Evolutionary conservation across 2,329 filamentous ascomycete genomes (phyloP).

Genomic region (Ophiostoma pallidulum): DNA sequence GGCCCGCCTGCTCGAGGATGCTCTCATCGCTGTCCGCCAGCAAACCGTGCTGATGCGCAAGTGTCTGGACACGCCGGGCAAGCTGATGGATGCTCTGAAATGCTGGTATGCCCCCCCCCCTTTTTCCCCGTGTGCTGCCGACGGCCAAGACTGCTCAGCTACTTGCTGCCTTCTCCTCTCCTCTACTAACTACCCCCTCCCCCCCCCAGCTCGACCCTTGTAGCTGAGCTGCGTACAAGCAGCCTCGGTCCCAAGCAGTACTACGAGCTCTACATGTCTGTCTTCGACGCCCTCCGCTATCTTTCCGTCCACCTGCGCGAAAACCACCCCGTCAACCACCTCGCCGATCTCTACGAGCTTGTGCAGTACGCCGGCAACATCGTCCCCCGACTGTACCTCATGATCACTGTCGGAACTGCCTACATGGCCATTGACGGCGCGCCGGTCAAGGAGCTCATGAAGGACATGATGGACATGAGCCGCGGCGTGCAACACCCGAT

Average conservation of each 20-base stretch:
- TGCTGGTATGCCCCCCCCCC: conserved; percentile 65
- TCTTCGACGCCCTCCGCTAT: conserved; percentile 95
- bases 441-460: conserved; percentile 99
- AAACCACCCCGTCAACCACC: conserved; percentile 94
- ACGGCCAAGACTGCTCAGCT: background rate
- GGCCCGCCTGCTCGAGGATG: conserved; percentile 93
- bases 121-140: background rate
- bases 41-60: conserved; percentile 96
- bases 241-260: conserved; percentile 98
- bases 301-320: conserved; percentile 94
- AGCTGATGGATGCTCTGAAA: conserved; percentile 99
- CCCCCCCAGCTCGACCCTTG: conserved; percentile 74
- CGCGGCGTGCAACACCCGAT: conserved; percentile 95
- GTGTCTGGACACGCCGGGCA: conserved; percentile 91
- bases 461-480: conserved; percentile 99
- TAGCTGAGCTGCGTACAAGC: conserved; percentile 95
- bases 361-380: conserved; percentile 97
- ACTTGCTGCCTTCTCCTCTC: background rate
- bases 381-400: conserved; percentile 88
- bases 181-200: conserved; percentile 9
- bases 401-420: conserved; percentile 98
- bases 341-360: conserved; percentile 94
- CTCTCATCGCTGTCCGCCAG: conserved; percentile 88
- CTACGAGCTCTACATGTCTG: conserved; percentile 98
- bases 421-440: conserved; percentile 99